These are phyloP conservation scores for Ceratobasidium theobromae DNA, from an alignment of 1,284 basidiomycete genomes.

Conservation along the genomic window DNA sequence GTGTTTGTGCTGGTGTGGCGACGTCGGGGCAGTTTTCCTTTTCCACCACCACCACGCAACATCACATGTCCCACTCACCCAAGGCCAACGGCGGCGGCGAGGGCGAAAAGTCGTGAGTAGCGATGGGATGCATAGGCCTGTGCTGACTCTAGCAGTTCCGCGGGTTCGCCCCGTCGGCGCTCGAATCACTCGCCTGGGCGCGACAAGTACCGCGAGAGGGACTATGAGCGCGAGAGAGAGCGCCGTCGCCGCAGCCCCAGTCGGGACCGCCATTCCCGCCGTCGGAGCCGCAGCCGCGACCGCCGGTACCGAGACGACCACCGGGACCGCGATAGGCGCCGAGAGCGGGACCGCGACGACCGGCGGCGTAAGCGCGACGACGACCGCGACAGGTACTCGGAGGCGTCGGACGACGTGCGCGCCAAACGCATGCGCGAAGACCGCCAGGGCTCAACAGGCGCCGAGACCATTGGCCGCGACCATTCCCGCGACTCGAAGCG, in stretches of 20 bases:
- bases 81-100: constrained; percentile 51
- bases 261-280: constrained; percentile 39
- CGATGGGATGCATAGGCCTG: too few species aligned
- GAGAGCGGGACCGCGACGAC: constrained; percentile 55
- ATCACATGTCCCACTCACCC: constrained; percentile 18
- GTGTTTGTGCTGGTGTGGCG: neutral
- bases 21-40: neutral
- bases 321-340: constrained; percentile 45
- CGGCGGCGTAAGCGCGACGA: constrained; percentile 64
- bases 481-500: constrained; percentile 31
- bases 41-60: constrained; percentile 9
- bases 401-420: constrained; percentile 49
- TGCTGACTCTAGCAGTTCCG: constrained; percentile 38
- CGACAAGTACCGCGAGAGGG: constrained; percentile 54
- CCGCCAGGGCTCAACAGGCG: constrained; percentile 30
- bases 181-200: constrained; percentile 72
- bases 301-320: constrained; percentile 39
- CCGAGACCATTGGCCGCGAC: constrained; percentile 42
- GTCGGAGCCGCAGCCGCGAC: constrained; percentile 36
- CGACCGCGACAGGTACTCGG: constrained; percentile 37
- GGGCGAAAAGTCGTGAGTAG: constrained; percentile 65
- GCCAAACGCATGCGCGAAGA: constrained; percentile 33
- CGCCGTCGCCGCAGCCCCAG: constrained; percentile 38
- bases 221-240: constrained; percentile 52
- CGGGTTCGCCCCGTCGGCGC: constrained; percentile 65